Evolutionary conservation across 2,329 filamentous ascomycete genomes (phyloP), one percentile per base, ranked within the genome.

Genomic region (Hirsutella thompsonii): DNA sequence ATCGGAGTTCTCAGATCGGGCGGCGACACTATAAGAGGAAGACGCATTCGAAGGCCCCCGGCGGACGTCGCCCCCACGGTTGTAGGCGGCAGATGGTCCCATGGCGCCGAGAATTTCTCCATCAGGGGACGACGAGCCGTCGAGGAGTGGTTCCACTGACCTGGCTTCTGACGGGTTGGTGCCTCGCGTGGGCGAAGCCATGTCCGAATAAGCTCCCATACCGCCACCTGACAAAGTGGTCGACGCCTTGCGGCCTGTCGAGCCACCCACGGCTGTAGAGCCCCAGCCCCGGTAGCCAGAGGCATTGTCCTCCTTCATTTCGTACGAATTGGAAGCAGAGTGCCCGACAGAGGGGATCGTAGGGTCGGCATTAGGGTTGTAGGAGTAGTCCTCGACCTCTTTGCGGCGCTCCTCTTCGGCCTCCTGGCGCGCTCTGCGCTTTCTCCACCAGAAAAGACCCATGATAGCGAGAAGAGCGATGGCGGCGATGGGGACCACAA

Each of bases 301-400:
- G 41, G 70, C 72, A 43, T 74, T 73, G 47, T 87, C 83, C 55
- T 94, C 85, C 43, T 77, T 73, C 81, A 89, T 88, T 58, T 90
- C 79, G 51, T 79, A 79, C 34, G 72, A 65, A 40, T 72, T 72
- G 41, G 73, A 76, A 5, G 61, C 60, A 29, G 57, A 57, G 32
- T 60, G 57, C 11, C 62, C 68, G 11, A 74, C 58, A 10, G 66
- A 65, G 6, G 65, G 74, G 11, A 94, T 69, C 1, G 83, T 87
- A 1, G 89, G 87, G 56, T 95, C 89, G 45, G 88, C 81, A 62
- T 96, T 96, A n/a, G 92, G 92, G 60, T 96, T 96, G 69, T 89
- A 96, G 26, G 84, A 82, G 58, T 96, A 96, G 57, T 96, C 92
- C 59, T 96, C 90, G 10, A 95, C 88, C 62, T 98, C 92, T 66